A percentile compares a stretch with the other conserved stretches of the same genome.
Evolutionary conservation across 1,139 yeast genomes (phyloP).

Genomic region (Yamadazyma pseudoaaseri): DNA sequence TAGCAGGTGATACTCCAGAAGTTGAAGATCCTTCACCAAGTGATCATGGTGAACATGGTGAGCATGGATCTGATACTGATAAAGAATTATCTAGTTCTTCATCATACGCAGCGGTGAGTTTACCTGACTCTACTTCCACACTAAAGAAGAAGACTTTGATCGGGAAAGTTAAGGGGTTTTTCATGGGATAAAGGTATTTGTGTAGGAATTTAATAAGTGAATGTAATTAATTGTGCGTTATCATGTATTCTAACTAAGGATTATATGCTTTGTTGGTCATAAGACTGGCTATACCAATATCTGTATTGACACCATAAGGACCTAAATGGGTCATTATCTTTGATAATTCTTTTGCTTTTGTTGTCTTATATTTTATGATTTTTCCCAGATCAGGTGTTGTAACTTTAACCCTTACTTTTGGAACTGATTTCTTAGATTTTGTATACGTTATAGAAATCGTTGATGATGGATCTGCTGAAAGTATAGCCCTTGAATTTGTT

Average conservation of each 20-base stretch:
- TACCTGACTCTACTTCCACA: slow-evolving; percentile 8
- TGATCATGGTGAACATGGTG: background rate
- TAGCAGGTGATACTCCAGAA: background rate
- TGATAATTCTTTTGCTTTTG: slow-evolving; percentile 73
- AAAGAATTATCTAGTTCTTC: slow-evolving; percentile 35
- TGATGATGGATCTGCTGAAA: slow-evolving; percentile 39
- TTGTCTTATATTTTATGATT: slow-evolving; percentile 60
- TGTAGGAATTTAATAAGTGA: too few species aligned
- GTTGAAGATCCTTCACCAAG: background rate
- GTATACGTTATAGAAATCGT: slow-evolving; percentile 39
- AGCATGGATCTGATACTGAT: slow-evolving; percentile 6
- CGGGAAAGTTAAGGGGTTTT: slow-evolving; percentile 1
- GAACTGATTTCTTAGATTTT: slow-evolving; percentile 7
- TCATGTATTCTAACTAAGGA: too few species aligned
- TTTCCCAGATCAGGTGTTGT: slow-evolving; percentile 72
- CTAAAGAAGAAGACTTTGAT: background rate
- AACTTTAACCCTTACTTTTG: slow-evolving; percentile 59
- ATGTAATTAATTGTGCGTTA: too few species aligned
- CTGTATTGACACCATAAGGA: slow-evolving; percentile 65
- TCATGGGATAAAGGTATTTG: background rate
- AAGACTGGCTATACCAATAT: slow-evolving; percentile 38
- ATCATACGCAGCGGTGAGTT: slow-evolving; percentile 44
- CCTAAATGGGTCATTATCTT: slow-evolving; percentile 81
- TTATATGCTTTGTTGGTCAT: slow-evolving; percentile 43
- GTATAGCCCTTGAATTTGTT: slow-evolving; percentile 29